Base-by-base conservation (phyloP, 495 filamentous ascomycete genomes). In the Rusavskia elegans region DNA sequence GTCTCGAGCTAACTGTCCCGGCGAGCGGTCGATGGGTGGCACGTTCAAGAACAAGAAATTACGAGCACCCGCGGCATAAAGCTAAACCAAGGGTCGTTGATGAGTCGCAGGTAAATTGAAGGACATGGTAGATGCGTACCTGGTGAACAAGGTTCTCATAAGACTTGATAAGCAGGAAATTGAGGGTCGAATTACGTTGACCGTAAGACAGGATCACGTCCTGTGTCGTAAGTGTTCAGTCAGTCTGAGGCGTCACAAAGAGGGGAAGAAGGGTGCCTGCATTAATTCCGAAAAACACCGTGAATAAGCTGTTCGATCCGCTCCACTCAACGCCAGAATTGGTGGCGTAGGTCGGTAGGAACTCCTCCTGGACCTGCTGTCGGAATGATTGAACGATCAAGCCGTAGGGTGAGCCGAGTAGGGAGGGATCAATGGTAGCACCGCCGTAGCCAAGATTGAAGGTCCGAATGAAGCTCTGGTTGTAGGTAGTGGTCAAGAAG, bases 21-120 rank as follows among this genome's bases (percentile, higher is more conserved):
- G 59, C 10, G 56, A 53, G 11, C 80, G 77, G 37, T 86, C 69
- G n/a, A 84, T 71, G 2, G 86, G 79, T 0, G 86, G 87, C 3
- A 87, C 84, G 50, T 80, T 81, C 53, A 89, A 52, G 59, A 89
- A 75, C n/a, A 84, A 64, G 61, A 89, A 89, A 55, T 83, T 87
- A 48, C 84, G 75, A 6, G 78, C 84, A 0, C 86, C 87, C 19
- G 70, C 70, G 23, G 59, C 49, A 59, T 87, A 85, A 16, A 84
- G 60, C 52, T 81, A 45, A n/a, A n/a, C n/a, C n/a, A 16, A 6
- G 2, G 48, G 29, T 37, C 17, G n/a, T 3, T 35, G 23, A 25
- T 5, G 27, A 14, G n/a, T 23, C 10, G 1, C 13, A 17, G 11
- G 11, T 23, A 44, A n/a, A 6, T 39, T 14, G 46, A 7, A 44